Evolutionary conservation across 495 filamentous ascomycete genomes (phyloP), one percentile per base, ranked within the genome.

Genomic region (Staphylotrichum longicolle): DNA sequence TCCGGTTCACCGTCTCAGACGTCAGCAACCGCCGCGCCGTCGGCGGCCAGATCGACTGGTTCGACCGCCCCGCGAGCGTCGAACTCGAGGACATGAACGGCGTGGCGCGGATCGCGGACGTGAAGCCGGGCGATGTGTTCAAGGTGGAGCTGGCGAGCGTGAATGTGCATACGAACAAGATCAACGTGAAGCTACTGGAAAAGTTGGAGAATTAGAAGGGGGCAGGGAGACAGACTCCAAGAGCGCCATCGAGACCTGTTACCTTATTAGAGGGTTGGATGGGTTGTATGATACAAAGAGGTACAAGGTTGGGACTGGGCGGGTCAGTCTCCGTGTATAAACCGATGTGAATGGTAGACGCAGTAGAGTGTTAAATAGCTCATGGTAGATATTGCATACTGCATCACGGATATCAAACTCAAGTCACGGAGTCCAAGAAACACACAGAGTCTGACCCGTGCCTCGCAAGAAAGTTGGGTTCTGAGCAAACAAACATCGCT

Each of bases 101-200:
- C n/a, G 63, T 71, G 7, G 60, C 70, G 39, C 63, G 63, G 20
- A 70, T 73, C 33, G 62, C 68, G 3, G 74, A 82, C 3, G 66
- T 76, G 4, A 65, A 65, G n/a, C 46, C 63, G 10, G 87, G 75
- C 61, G 85, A 80, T 66, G 77, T 74, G 64, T 83, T 85, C 62
- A 82, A 85, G 62, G 86, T 86, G 6, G 80, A 82, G 71, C 76
- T 92, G 44, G 69, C 60, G 0, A 70, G 77, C 27, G 75, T 90
- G 37, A 81, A 88, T 74, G 75, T 86, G 53, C 77, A 85, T 47
- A 56, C 61, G 7, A 64, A 71, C 51, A 62, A 75, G 54, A 76
- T 89, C 45, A 58, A 65, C n/a, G 79, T 89, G 65, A 80, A 83
- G 66, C 79, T 78, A 11, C 61, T 84, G 30, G 39, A 75, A 40